Evolutionary conservation across 306 rosid species (phyloP).

Genomic region (Quercus engelmannii): DNA sequence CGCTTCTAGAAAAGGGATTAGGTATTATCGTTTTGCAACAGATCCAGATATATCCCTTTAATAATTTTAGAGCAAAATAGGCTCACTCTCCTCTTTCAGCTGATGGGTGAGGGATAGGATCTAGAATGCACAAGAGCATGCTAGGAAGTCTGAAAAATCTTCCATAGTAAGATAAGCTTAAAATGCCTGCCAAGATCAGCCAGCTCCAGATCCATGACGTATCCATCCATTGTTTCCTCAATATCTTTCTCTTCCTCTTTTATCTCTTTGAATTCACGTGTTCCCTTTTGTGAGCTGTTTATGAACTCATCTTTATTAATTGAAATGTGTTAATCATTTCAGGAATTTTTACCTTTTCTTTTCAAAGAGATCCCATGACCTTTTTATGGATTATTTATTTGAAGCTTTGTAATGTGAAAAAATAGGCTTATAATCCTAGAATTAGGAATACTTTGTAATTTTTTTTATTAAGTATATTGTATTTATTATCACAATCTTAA

Average conservation of each 20-base stretch:
- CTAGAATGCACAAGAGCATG: conserved; percentile 64
- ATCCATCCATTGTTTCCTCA: conserved; percentile 1
- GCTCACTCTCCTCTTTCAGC: too few relatives aligned
- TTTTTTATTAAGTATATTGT: too few relatives aligned
- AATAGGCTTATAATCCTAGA: neutral
- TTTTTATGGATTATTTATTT: neutral
- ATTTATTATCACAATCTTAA: too few relatives aligned
- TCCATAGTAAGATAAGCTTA: conserved; percentile 55
- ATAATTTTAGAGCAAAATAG: too few relatives aligned
- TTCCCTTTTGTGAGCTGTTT: neutral
- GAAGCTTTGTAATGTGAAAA: neutral
- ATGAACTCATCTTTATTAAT: neutral
- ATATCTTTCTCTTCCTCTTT: neutral
- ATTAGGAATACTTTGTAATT: too few relatives aligned
- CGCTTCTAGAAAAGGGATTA: too few relatives aligned
- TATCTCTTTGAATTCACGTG: neutral
- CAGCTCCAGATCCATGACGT: conserved; percentile 86
- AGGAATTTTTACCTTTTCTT: neutral
- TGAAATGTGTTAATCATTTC: neutral
- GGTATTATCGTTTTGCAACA: too few relatives aligned
- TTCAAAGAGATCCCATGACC: too few relatives aligned
- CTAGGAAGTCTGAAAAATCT: conserved; percentile 62
- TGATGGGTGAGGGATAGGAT: neutral
- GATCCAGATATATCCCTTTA: too few relatives aligned
- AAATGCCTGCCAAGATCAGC: conserved; percentile 73